A percentile compares a stretch with the other conserved stretches of the same genome.
Conservation (phyloP, 768 basidiomycete genomes). For the Cyclocybe aegerita region DNA sequence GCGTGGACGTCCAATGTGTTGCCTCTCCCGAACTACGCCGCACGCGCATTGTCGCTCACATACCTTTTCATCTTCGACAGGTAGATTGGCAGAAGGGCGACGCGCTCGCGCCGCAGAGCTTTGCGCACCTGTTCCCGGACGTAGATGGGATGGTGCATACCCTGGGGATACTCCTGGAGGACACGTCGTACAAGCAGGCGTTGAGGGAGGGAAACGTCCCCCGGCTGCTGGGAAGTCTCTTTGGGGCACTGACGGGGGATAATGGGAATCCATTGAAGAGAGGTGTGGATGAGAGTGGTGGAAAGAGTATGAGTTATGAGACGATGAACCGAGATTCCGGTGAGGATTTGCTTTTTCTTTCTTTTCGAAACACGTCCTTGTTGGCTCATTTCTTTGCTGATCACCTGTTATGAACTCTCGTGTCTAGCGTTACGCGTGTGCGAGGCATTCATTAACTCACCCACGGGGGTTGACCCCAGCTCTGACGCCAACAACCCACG, state of each 20-base stretch:
- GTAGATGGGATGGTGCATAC: slow-evolving; percentile 89
- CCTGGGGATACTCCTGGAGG: slow-evolving; percentile 86
- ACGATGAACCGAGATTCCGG: slow-evolving; percentile 87
- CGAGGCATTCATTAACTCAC: slow-evolving; percentile 64
- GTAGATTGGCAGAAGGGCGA: slow-evolving; percentile 88
- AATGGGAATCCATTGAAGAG: slow-evolving; percentile 59
- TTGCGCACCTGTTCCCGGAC: slow-evolving; percentile 63
- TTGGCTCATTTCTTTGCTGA: slow-evolving; percentile 4
- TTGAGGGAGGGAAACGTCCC: slow-evolving; percentile 58
- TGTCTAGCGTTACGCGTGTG: slow-evolving; percentile 70
- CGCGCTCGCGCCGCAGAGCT: slow-evolving; percentile 76
- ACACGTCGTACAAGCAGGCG: slow-evolving; percentile 75
- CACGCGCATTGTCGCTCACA: slow-evolving; percentile 5
- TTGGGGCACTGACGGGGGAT: slow-evolving; percentile 31
- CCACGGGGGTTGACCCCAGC: slow-evolving; percentile 25
- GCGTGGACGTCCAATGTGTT: slow-evolving; percentile 79
- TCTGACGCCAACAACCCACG: slow-evolving; percentile 36
- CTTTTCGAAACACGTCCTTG: background rate
- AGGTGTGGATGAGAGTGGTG: slow-evolving; percentile 12
- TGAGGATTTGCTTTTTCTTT: slow-evolving; percentile 34
- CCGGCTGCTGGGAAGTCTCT: slow-evolving; percentile 48
- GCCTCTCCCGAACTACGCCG: slow-evolving; percentile 13
- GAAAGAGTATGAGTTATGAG: slow-evolving; percentile 61
- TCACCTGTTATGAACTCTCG: slow-evolving; percentile 11
- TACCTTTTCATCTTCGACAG: slow-evolving; percentile 34